Evolutionary conservation across 1,284 basidiomycete species (phyloP), one percentile per base, ranked within the genome.

Genomic region (Cutaneotrichosporon sp.): DNA sequence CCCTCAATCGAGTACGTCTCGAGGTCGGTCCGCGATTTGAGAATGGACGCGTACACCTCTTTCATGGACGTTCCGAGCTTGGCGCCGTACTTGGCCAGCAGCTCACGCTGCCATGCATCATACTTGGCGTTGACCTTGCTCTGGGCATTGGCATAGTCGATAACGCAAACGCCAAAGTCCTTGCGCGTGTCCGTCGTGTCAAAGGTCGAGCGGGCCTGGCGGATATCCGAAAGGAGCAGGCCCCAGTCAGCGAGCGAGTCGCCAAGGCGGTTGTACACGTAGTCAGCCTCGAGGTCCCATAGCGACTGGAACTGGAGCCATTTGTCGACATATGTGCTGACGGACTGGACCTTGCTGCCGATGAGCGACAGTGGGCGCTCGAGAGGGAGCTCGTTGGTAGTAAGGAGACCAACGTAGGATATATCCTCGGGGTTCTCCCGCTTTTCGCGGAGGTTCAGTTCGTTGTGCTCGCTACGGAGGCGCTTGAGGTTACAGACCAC

Each of bases 301-400:
- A 98, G 80, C 0, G 92, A 94, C 75, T 98, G 96, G 82, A 98
- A 98, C 69, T 94, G 92, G 0, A 97, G 83, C 94, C 96, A 98
- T 77, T 96, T 96, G 60, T 81, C 87, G 47, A 97, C 91, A 72
- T 98, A 98, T 40, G 86, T 85, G 62, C 82, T 85, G 49, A 98
- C 81, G 8, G 56, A 52, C 52, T 69, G 69, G 8, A 96, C 83
- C 75, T 97, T 97, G 65, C 77, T 78, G 75, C 97, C 92, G 66
- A 98, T 86, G 15, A 97, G 80, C 0, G 82, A 76, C 67, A 98
- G 91, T 0, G 94, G 91, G 39, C 83, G 83, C 63, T 86, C 81
- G 7, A 98, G 81, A 0, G 85, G 85, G 44, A 83, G 79, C 51
- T 88, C 84, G 23, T 81, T 75, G 51, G 80, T 81, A 2, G 85